phyloP scores from a whole-genome alignment of 2,329 filamentous ascomycete genomes.

The Colletotrichum viniferum region DNA sequence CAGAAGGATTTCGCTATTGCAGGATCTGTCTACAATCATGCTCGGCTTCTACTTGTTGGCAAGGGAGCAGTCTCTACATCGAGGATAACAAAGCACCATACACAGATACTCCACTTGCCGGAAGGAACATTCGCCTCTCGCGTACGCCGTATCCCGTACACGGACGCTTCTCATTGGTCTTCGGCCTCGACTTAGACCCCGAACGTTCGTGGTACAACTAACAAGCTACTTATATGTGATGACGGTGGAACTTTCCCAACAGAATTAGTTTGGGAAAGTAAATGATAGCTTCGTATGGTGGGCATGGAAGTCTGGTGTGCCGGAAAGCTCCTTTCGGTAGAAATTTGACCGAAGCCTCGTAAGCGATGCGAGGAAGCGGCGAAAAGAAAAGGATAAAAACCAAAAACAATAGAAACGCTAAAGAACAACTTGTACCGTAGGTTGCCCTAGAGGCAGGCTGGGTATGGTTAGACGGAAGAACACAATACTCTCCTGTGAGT shows the following conservation, averaged over 20 bases:
- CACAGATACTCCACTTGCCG: background rate
- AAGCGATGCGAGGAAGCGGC: no score
- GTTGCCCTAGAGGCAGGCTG: no score
- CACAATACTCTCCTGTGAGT: no score
- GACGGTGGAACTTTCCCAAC: background rate
- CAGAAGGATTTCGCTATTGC: no score
- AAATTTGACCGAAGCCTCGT: background rate
- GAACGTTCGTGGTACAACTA: no score
- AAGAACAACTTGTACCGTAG: no score
- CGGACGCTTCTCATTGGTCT: background rate
- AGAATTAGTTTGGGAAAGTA: background rate
- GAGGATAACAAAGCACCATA: background rate
- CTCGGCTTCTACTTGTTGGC: background rate
- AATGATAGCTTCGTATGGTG: rapidly evolving
- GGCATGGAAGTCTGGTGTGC: rapidly evolving
- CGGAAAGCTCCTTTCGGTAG: background rate
- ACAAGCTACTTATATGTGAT: background rate
- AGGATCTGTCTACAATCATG: no score
- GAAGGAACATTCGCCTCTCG: background rate
- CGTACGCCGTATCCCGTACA: background rate
- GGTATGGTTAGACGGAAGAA: no score
- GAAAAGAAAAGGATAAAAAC: no score
- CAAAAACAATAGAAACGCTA: no score
- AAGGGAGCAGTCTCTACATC: background rate
- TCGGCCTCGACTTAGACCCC: background rate